Base-by-base conservation (phyloP, 371 early-diverging fungal genomes). In the Mortierella sp. region DNA sequence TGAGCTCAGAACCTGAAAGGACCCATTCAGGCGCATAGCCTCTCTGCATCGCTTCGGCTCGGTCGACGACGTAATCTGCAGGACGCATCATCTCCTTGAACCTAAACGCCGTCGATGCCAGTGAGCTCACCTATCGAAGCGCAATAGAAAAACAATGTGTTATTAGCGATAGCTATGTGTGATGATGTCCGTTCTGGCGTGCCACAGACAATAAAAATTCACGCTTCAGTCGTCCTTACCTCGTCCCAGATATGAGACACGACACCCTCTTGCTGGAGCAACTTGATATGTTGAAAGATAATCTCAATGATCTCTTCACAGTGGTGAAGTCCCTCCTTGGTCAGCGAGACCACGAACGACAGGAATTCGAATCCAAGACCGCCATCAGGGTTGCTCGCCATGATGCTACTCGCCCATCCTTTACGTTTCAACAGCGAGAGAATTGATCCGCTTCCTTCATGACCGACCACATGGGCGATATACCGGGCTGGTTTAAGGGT, bases 391-490 rank as follows among this genome's bases (percentile, higher is more conserved):
- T 88, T 76, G 4, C 94, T 93, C 0, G 92, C 92, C 31, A 87
- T 89, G 53, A 97, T 77, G 40, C 88, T 87, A 41, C 92, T 92
- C 5, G 96, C 98, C 97, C 97, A 98, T 0, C 71, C 96, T 65
- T 93, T 89, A 73, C 91, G 87, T 80, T 97, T 97, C 44, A 99
- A 86, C 19, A 91, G 77, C 2, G 96, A 94, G 40, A 97, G 86
- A 31, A 99, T 89, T 0, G 96, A 96, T 0, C 99, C 99, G 34
- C 86, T 86, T n/a, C 94, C 94, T 80, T 95, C 94, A 79, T 96
- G 95, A 14, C 95, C 95, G 37, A 95, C 88, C 65, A 96, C 84
- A 76, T 93, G 93, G 10, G 89, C 86, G 26, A 95, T 77, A 74
- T 95, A 95, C 26, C 86, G 74, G 13, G 87, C 86, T 39, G 96